These are phyloP conservation scores for Avena atlantica DNA, from an alignment of 176 grass and related monocot genomes.

Conservation along the genomic window DNA sequence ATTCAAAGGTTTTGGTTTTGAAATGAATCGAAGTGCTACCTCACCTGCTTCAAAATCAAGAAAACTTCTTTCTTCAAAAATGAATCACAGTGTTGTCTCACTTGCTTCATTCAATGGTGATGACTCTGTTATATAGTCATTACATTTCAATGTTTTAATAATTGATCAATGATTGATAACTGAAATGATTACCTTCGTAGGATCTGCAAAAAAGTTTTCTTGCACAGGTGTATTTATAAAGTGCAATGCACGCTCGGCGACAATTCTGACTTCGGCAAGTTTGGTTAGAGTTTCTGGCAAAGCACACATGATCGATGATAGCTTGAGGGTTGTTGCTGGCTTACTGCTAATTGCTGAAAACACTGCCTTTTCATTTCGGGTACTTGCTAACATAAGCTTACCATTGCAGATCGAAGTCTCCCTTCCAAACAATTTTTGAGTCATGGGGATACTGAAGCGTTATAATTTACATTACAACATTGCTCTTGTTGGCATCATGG, in stretches of 20 bases:
- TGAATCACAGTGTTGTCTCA: background rate
- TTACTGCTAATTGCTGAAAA: background rate
- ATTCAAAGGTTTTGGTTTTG: background rate
- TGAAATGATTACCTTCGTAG: background rate
- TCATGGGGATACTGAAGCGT: background rate
- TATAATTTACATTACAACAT: constrained; percentile 11
- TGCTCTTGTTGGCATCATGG: constrained; percentile 15
- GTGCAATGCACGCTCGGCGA: background rate
- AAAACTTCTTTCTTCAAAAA: background rate
- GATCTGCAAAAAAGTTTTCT: background rate
- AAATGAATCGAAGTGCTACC: background rate
- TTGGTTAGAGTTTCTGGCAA: constrained; percentile 1
- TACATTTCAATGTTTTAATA: constrained; percentile 1
- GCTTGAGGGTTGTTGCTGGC: constrained; percentile 1
- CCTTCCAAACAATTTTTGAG: background rate
- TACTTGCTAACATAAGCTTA: background rate
- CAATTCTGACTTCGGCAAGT: constrained; percentile 23
- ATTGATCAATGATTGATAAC: background rate
- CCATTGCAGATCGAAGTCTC: constrained; percentile 16
- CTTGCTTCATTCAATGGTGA: constrained; percentile 13
- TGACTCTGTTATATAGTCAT: background rate
- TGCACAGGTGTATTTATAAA: constrained; percentile 13
- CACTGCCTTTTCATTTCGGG: background rate
- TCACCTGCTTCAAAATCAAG: background rate
- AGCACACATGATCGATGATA: background rate